These are phyloP conservation scores for Prunus yedoensis DNA, from an alignment of 331 rosid species.

Conservation along the genomic window DNA sequence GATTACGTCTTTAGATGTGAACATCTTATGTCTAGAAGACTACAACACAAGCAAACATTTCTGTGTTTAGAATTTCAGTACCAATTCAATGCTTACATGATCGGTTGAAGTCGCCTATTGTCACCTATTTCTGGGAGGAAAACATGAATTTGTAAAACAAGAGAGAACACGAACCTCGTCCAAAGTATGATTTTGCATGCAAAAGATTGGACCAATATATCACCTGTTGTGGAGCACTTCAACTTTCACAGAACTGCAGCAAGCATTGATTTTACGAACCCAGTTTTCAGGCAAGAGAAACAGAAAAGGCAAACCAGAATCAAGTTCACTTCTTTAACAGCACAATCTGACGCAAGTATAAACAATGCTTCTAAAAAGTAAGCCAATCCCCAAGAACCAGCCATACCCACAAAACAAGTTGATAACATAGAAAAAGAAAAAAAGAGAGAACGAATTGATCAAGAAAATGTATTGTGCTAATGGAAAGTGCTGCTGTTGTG, in stretches of 20 bases:
- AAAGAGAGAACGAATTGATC: background rate
- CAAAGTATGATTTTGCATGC: no score
- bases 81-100: no score
- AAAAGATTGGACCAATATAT: no score
- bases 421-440: background rate
- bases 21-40: background rate
- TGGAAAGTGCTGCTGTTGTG: background rate
- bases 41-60: background rate
- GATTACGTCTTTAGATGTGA: constrained; percentile 41
- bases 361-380: background rate
- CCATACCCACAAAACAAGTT: background rate
- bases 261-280: no score
- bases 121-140: no score
- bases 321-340: background rate
- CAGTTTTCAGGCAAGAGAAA: no score
- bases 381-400: background rate
- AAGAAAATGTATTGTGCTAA: background rate
- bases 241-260: background rate
- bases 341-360: background rate
- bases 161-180: no score
- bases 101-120: no score
- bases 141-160: no score
- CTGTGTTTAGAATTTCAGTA: no score
- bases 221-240: no score
- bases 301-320: no score